Evolutionary conservation across 176 grass and related monocot genomes (phyloP).

Genomic region (Zea mays): DNA sequence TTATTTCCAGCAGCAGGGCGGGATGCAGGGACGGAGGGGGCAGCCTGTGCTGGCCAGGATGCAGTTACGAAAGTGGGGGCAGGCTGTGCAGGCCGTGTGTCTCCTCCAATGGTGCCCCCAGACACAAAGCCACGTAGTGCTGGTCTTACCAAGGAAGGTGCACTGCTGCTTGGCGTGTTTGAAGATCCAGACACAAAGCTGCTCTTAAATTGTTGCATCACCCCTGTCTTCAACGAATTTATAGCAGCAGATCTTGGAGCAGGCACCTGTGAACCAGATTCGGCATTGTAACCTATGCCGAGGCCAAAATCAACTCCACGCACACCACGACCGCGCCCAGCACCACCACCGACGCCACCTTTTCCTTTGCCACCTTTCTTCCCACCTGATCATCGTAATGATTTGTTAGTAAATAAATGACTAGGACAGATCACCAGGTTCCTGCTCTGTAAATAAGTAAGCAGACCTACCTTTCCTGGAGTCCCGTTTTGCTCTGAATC

Average conservation of each 20-base stretch:
- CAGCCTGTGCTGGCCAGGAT: conserved; percentile 9
- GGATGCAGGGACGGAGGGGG: conserved; percentile 42
- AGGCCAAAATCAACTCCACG: conserved; percentile 97
- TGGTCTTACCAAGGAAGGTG: conserved; percentile 52
- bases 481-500: conserved; percentile 86
- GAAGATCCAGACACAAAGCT: conserved; percentile 83
- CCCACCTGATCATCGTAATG: conserved; percentile 53
- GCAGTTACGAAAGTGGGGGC: conserved; percentile 19
- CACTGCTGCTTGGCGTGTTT: conserved; percentile 43
- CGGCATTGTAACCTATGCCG: conserved; percentile 83
- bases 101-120: conserved; percentile 83
- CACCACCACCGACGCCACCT: conserved; percentile 41
- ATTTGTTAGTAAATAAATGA: conserved; percentile 20
- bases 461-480: conserved; percentile 73
- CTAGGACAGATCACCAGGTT: neutral
- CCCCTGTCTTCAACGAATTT: conserved; percentile 71
- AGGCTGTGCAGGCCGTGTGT: conserved; percentile 22
- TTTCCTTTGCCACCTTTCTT: conserved; percentile 86
- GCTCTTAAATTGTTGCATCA: conserved; percentile 88
- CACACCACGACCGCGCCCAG: conserved; percentile 69
- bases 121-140: conserved; percentile 85
- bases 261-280: conserved; percentile 58
- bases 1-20: conserved; percentile 41
- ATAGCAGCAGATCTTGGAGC: conserved; percentile 58
- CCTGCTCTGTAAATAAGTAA: conserved; percentile 26